Conservation (phyloP, 352 stramenopile species). For the Salisapilia sapeloensis region DNA sequence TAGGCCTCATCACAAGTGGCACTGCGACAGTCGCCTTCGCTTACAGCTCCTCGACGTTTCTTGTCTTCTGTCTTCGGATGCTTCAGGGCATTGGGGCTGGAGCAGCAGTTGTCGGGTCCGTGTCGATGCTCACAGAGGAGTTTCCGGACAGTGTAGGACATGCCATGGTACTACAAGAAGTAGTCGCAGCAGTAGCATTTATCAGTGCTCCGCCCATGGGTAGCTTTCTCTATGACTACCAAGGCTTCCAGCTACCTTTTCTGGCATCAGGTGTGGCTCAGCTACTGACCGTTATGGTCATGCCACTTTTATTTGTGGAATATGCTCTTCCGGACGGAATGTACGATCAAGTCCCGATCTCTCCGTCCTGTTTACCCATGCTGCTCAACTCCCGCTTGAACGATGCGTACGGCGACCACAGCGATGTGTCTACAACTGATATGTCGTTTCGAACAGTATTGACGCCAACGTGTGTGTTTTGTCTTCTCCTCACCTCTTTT, state of each 20-base stretch:
- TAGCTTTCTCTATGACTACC: conserved; percentile 30
- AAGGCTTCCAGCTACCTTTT: conserved; percentile 42
- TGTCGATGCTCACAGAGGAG: conserved; percentile 52
- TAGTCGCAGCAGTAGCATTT: conserved; percentile 48
- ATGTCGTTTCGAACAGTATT: conserved; percentile 31
- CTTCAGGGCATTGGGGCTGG: conserved; percentile 39
- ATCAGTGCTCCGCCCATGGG: conserved; percentile 36
- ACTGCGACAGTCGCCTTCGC: conserved; percentile 46
- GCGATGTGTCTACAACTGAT: no score
- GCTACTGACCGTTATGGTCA: conserved; percentile 35
- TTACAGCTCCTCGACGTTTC: conserved; percentile 17
- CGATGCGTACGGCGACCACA: conserved; percentile 8
- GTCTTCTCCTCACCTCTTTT: conserved; percentile 26
- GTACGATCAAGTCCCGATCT: conserved; percentile 9
- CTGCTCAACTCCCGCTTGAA: conserved; percentile 9
- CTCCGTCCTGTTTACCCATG: conserved; percentile 5
- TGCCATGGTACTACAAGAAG: conserved; percentile 40
- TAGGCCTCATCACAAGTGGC: conserved; percentile 44
- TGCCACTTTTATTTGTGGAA: conserved; percentile 60
- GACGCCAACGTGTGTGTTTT: conserved; percentile 29
- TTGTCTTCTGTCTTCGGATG: conserved; percentile 28
- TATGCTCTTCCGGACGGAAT: conserved; percentile 51
- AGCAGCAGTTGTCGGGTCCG: conserved; percentile 39
- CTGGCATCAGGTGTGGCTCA: conserved; percentile 34
- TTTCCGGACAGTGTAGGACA: conserved; percentile 29